Conservation (phyloP, 2,329 filamentous ascomycete genomes). For the Dactylellina drechsleri region DNA sequence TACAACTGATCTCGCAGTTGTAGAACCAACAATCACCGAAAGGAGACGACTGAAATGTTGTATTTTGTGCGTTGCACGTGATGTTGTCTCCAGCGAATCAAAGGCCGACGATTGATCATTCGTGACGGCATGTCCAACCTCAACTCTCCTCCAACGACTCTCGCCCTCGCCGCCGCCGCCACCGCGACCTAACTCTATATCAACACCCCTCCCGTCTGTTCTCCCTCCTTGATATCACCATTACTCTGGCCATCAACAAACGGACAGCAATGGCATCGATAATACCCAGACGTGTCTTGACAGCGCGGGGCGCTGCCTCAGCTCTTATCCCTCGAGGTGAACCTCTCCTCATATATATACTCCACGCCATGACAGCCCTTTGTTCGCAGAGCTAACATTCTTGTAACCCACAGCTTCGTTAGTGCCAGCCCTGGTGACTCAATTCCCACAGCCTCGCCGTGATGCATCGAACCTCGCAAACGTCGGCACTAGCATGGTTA, state of each 20-base stretch:
- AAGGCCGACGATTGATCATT: constrained; percentile 33
- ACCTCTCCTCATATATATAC: background rate
- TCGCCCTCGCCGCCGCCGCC: constrained; percentile 31
- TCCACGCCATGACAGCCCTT: background rate
- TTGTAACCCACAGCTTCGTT: constrained; percentile 27
- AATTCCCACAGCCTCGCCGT: constrained; percentile 21
- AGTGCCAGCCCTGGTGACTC: constrained; percentile 37
- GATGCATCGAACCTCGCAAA: constrained; percentile 34
- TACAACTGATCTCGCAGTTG: too few relatives aligned
- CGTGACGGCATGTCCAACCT: constrained; percentile 48
- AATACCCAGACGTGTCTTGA: constrained; percentile 48
- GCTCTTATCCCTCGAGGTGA: constrained; percentile 52
- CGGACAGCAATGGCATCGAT: constrained; percentile 47
- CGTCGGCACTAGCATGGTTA: constrained; percentile 58
- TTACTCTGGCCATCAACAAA: constrained; percentile 1
- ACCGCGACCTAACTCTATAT: constrained; percentile 8
- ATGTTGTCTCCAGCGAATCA: constrained; percentile 40
- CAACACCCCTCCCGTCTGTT: background rate
- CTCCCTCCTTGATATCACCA: constrained; percentile 4
- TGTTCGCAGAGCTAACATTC: background rate
- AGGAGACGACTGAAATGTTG: constrained; percentile 15
- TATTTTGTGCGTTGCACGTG: constrained; percentile 46
- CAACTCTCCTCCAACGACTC: constrained; percentile 23
- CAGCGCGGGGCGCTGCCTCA: constrained; percentile 43
- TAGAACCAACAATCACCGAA: too few relatives aligned